phyloP scores from a whole-genome alignment of 768 basidiomycete species.

The Agrocybe pediades region DNA sequence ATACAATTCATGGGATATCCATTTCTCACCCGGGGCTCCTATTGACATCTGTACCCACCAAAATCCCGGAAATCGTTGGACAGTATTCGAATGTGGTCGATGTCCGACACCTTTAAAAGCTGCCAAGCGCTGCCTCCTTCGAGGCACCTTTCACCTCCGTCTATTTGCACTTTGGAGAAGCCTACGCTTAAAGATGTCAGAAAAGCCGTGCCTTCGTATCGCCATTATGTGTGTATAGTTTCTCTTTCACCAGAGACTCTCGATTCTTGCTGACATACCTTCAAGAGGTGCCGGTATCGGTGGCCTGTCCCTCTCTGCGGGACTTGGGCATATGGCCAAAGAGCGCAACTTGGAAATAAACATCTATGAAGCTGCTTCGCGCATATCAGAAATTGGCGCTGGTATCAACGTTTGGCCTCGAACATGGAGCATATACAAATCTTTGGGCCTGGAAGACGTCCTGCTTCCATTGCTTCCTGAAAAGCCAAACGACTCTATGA shows the following conservation, averaged over 20 bases:
- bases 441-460: constrained; percentile 33
- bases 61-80: background rate
- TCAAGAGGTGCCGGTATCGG: constrained; percentile 14
- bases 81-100: background rate
- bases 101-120: background rate
- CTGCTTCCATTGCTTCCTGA: constrained; percentile 12
- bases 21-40: background rate
- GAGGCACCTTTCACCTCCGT: too few relatives aligned
- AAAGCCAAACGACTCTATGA: constrained; percentile 11
- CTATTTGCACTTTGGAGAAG: too few relatives aligned
- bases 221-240: constrained; percentile 15
- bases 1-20: background rate
- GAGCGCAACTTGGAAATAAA: constrained; percentile 30
- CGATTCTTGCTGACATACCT: background rate
- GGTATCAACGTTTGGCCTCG: constrained; percentile 44
- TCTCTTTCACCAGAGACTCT: background rate
- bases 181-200: background rate
- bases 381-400: constrained; percentile 43
- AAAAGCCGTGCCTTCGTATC: constrained; percentile 5
- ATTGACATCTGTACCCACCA: background rate
- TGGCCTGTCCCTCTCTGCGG: constrained; percentile 17
- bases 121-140: background rate
- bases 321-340: constrained; percentile 14
- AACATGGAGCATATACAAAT: constrained; percentile 37
- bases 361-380: constrained; percentile 41